Evolutionary conservation across 2,329 filamentous ascomycete species (phyloP).

Genomic region (Aspergillaceae sp.): DNA sequence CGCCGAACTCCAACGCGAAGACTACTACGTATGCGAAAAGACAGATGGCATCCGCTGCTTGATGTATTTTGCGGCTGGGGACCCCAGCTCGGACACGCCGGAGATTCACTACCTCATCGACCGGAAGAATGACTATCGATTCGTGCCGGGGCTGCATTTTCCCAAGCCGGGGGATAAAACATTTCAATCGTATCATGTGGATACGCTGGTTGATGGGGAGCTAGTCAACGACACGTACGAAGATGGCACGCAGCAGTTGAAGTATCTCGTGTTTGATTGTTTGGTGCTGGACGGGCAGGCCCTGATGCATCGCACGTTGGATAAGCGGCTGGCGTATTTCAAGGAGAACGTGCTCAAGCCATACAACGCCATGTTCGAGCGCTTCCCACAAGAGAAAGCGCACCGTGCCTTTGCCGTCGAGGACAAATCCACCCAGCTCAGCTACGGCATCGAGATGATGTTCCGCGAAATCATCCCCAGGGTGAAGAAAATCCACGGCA

Average conservation of each 20-base stretch:
- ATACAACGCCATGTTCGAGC: constrained; percentile 64
- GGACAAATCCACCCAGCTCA: constrained; percentile 82
- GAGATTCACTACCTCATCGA: constrained; percentile 91
- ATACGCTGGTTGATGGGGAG: constrained; percentile 86
- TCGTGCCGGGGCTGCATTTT: constrained; percentile 70
- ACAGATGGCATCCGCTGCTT: constrained; percentile 93
- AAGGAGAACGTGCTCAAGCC: constrained; percentile 69
- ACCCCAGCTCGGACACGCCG: constrained; percentile 47
- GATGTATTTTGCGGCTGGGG: constrained; percentile 65
- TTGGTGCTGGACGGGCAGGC: constrained; percentile 69
- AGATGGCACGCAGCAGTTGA: constrained; percentile 60
- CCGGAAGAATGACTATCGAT: constrained; percentile 96
- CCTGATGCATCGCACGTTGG: constrained; percentile 69
- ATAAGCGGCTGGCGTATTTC: constrained; percentile 84
- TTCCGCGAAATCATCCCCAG: constrained; percentile 76
- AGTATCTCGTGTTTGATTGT: constrained; percentile 90
- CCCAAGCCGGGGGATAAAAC: constrained; percentile 58
- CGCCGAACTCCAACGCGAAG: constrained; percentile 67
- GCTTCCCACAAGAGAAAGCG: constrained; percentile 60
- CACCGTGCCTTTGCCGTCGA: constrained; percentile 73
- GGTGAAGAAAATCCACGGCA: constrained; percentile 68
- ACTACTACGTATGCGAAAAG: constrained; percentile 98
- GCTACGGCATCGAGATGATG: constrained; percentile 86
- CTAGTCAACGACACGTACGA: constrained; percentile 73
- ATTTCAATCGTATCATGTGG: constrained; percentile 59